These are phyloP conservation scores for Xeromyces bisporus DNA, from an alignment of 495 filamentous ascomycete species.

Conservation along the genomic window DNA sequence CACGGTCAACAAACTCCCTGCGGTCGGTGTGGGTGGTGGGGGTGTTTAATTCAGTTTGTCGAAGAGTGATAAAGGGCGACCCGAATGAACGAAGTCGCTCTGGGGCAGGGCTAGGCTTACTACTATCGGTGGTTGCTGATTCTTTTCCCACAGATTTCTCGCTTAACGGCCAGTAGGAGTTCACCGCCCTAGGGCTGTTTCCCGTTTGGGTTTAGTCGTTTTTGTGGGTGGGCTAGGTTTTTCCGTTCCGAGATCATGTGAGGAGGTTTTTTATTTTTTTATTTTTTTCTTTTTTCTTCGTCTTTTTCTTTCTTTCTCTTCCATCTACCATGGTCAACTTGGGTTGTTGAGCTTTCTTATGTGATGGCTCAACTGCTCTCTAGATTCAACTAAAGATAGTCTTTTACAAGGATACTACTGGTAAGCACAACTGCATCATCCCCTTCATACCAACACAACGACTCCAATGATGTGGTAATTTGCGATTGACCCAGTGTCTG, in stretches of 20 bases:
- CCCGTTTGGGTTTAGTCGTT: slow-evolving; percentile 6
- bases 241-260: slow-evolving; percentile 16
- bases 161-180: slow-evolving; percentile 18
- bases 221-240: slow-evolving; percentile 1
- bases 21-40: slow-evolving; percentile 15
- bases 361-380: too few relatives aligned
- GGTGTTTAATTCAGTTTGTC: slow-evolving; percentile 31
- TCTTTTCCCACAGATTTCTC: slow-evolving; percentile 10
- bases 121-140: slow-evolving; percentile 29
- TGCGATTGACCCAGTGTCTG: slow-evolving; percentile 78
- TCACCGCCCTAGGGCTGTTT: slow-evolving; percentile 19
- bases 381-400: too few relatives aligned
- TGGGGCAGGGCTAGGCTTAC: slow-evolving; percentile 11
- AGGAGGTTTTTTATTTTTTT: slow-evolving; percentile 5
- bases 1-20: slow-evolving; percentile 32
- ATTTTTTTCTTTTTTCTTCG: slow-evolving; percentile 3
- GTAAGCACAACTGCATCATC: background rate
- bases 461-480: slow-evolving; percentile 84
- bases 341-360: slow-evolving; percentile 3
- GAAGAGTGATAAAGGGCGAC: slow-evolving; percentile 23
- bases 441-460: background rate
- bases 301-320: slow-evolving; percentile 14
- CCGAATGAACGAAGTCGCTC: slow-evolving; percentile 19
- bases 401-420: too few relatives aligned
- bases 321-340: too few relatives aligned